Evolutionary conservation across 2,329 filamentous ascomycete genomes (phyloP), one percentile per base, ranked within the genome.

Genomic region (Sporothrix pseudoabietina): DNA sequence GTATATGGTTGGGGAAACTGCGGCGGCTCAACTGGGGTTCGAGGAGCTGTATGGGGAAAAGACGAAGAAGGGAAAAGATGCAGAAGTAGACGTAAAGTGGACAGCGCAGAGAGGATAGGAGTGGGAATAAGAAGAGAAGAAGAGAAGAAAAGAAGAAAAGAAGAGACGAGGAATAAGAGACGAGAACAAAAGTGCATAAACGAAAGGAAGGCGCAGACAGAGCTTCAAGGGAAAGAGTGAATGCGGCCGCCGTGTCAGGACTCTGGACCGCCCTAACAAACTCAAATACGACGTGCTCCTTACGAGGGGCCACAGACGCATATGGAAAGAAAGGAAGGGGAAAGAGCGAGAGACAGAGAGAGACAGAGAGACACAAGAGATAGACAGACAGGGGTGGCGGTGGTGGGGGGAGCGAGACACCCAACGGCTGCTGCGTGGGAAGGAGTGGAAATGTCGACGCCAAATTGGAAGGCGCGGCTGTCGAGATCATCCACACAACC

Each of bases 1-100:
- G 69, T 61, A 4, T 47, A 61, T 47, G 52, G 68, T 35, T 70
- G 68, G 68, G 54, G 69, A 71, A 71, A 71, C 69, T 49, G 54
- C 69, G 54, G 30, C 68, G 52, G 68, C 68, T 70, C n/a, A 59
- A 70, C 54, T 59, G 69, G 8, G 35, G 35, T 35, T 35, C 8
- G 35, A 35, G 35, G 66, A 32, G n/a, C 35, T 44, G 61, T 39
- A 47, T n/a, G 65, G 26, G 49, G 3, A 22, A 5, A 35, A 61
- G 22, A n/a, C 8, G 39, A 39, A 4, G 30, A 7, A 39, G 44
- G 49, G 16, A 47, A 41, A 16, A 9, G 47, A 49, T 35, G 35
- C 35, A 35, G 30, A 32, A 30, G 52, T 8, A 39, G 54, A 39
- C 41, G 32, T 12, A 19, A 26, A 32, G 16, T 9, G 16, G 26